Percentiles rank a stretch among this genome's conserved stretches.
Conservation (phyloP, 208 protist species). For the Eutreptiella sp. region DNA sequence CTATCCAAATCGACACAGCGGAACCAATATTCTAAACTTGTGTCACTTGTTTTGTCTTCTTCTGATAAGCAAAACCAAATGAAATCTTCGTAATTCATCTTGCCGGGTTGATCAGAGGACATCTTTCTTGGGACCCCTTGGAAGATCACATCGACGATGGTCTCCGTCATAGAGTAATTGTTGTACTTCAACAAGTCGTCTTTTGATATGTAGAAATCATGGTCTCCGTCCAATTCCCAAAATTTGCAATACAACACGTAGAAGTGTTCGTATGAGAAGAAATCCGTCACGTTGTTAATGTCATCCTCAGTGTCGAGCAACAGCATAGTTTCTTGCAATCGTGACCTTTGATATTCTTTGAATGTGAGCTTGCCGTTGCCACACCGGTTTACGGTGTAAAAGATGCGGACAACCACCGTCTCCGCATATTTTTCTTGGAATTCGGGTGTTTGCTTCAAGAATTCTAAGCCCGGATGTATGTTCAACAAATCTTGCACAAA, state of each 20-base stretch:
- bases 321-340: conserved; percentile 64
- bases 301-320: conserved; percentile 70
- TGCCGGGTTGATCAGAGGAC: conserved; percentile 40
- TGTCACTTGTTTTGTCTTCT: conserved; percentile 85
- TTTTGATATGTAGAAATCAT: conserved; percentile 78
- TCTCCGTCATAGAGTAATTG: conserved; percentile 62
- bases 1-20: conserved; percentile 82
- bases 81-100: conserved; percentile 88
- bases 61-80: conserved; percentile 90
- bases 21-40: conserved; percentile 89
- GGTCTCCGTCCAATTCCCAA: conserved; percentile 92
- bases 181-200: conserved; percentile 76
- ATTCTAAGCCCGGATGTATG: conserved; percentile 81
- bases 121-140: conserved; percentile 45
- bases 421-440: conserved; percentile 89
- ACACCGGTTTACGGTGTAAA: conserved; percentile 81
- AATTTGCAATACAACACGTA: conserved; percentile 98
- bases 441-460: conserved; percentile 80
- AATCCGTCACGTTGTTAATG: conserved; percentile 70
- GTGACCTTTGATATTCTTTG: conserved; percentile 58
- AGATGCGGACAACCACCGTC: conserved; percentile 88
- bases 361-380: conserved; percentile 65
- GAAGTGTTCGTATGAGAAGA: conserved; percentile 98
- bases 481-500: conserved; percentile 68
- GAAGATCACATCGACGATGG: conserved; percentile 71